Conservation (phyloP, 1,139 yeast genomes). For the Sugiyamaella sp. region DNA sequence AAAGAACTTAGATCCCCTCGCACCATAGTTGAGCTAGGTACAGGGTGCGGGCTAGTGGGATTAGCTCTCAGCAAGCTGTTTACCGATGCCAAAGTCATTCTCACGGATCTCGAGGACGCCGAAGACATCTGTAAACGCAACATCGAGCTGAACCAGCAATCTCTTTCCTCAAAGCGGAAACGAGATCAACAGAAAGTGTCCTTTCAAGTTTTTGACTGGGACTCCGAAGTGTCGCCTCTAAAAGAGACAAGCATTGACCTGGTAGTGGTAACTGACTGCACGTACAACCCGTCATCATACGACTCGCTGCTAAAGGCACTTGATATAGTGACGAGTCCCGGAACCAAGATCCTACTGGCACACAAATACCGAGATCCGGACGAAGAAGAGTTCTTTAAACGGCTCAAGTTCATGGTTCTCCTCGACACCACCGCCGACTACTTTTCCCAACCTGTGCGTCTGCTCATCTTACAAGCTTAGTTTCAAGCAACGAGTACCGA, state of each 20-base stretch:
- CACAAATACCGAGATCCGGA: conserved; percentile 36
- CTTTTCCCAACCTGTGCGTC: conserved; percentile 23
- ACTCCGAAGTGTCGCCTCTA: conserved; percentile 11
- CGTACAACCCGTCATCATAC: conserved; percentile 38
- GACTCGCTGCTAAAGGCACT: conserved; percentile 33
- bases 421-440: conserved; percentile 16
- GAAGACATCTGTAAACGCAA: conserved; percentile 26
- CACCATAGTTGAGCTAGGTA: conserved; percentile 27
- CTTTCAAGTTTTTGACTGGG: conserved; percentile 28
- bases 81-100: not conserved
- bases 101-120: conserved; percentile 28
- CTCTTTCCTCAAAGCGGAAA: not conserved
- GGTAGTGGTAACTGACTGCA: conserved; percentile 39
- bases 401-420: conserved; percentile 12
- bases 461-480: conserved; percentile 15
- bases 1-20: conserved; percentile 8
- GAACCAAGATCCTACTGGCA: conserved; percentile 33
- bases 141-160: conserved; percentile 14
- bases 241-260: conserved; percentile 26
- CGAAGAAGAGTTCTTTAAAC: conserved; percentile 33
- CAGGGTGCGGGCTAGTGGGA: conserved; percentile 31
- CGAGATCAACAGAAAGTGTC: conserved; percentile 7
- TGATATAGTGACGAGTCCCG: conserved; percentile 21
- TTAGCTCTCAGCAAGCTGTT: conserved; percentile 19
- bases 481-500: not conserved